Base-by-base conservation (phyloP, 176 grass and related monocot genomes). In the Eragrostis curvula region DNA sequence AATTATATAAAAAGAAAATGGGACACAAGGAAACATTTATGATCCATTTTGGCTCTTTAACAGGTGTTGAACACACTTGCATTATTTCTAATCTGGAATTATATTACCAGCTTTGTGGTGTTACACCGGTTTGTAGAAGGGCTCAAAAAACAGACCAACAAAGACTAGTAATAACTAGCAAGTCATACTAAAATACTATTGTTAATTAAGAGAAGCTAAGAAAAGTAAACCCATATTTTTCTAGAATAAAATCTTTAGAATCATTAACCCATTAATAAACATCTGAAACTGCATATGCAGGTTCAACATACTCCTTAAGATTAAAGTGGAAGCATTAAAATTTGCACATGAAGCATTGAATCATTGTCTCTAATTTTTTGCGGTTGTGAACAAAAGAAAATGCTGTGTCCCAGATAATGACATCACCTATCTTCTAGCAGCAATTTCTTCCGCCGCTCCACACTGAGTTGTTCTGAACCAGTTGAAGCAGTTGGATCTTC, bases 341-440 rank as follows among this genome's bases (percentile, higher is more conserved):
- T 2, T 47, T 59, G 57, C 23, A 14, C 16, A 53, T 43, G 41
- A 27, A 79, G 40, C 41, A 88, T 41, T 61, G 16, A 48, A 59
- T 40, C 75, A 61, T 45, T 49, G 60, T 12, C 25, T 30, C 17
- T 64, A 56, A 49, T 5, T 51, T 36, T 29, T 42, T 78, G 40
- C 16, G 52, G 50, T 21, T 64, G 47, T 64, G 14, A 68, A 13
- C 23, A 70, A 49, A 53, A 65, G 18, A 10, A 80, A 86, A 74
- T 46, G 29, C n/a, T 27, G 36, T 66, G 49, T 21, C 79, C n/a
- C 57, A 60, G 48, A 71, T 53, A 56, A 79, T 87, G 10, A 43
- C 14, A 80, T 81, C 91, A 94, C 95, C 95, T 93, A 74, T 98
- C 92, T 79, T 94, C 90, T 79, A 86, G 65, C 83, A 98, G 88